These are phyloP conservation scores for Amanita exitialis DNA, from an alignment of 768 basidiomycete species.

Conservation along the genomic window DNA sequence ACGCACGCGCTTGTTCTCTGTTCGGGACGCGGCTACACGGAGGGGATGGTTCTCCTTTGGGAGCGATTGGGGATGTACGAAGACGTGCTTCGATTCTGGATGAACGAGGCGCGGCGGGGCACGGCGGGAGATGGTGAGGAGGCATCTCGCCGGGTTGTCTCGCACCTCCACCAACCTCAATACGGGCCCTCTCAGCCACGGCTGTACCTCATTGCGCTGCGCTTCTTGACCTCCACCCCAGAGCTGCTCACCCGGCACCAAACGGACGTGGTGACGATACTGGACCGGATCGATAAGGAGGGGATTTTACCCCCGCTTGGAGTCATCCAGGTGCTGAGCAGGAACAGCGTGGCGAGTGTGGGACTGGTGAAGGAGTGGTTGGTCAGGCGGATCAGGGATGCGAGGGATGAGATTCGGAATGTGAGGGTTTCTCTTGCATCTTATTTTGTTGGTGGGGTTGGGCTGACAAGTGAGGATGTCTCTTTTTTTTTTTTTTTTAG, in stretches of 20 bases:
- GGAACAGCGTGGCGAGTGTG: slow-evolving; percentile 85
- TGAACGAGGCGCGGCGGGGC: slow-evolving; percentile 52
- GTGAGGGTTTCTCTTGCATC: slow-evolving; percentile 33
- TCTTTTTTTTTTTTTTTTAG: slow-evolving; percentile 25
- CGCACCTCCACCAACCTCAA: slow-evolving; percentile 40
- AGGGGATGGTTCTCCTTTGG: slow-evolving; percentile 85
- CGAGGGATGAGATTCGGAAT: slow-evolving; percentile 67
- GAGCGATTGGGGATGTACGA: slow-evolving; percentile 95
- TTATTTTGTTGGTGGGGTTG: background rate
- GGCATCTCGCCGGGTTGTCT: slow-evolving; percentile 54
- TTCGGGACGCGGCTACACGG: slow-evolving; percentile 72
- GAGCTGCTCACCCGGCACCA: slow-evolving; percentile 64
- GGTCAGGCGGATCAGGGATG: slow-evolving; percentile 63
- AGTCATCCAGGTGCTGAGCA: slow-evolving; percentile 78
- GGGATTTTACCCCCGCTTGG: slow-evolving; percentile 83
- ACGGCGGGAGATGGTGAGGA: slow-evolving; percentile 21
- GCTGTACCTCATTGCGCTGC: slow-evolving; percentile 79
- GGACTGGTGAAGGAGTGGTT: slow-evolving; percentile 92
- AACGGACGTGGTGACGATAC: slow-evolving; percentile 56
- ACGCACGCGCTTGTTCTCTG: slow-evolving; percentile 95
- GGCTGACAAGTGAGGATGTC: background rate
- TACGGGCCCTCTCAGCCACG: slow-evolving; percentile 67
- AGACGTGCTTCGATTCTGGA: slow-evolving; percentile 89
- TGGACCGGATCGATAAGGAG: slow-evolving; percentile 73
- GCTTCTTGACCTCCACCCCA: slow-evolving; percentile 80